Conservation (phyloP, 352 stramenopile species). For the Phytopythium ostracodes region DNA sequence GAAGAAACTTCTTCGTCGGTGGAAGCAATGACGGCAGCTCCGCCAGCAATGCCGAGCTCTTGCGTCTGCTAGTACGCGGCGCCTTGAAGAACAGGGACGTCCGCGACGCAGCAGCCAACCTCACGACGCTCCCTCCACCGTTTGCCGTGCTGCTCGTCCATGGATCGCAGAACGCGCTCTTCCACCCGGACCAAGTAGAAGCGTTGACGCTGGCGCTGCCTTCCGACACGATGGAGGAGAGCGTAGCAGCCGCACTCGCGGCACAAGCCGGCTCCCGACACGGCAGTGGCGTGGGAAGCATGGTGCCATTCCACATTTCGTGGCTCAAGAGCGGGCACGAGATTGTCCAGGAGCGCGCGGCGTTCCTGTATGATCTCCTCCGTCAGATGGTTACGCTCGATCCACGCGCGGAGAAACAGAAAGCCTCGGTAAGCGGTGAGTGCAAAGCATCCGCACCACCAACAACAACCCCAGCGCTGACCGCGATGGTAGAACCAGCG, state of each 20-base stretch:
- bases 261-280: not conserved
- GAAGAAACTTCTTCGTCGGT: conserved; percentile 40
- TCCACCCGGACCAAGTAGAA: conserved; percentile 28
- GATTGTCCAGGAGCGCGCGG: conserved; percentile 52
- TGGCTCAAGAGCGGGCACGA: conserved; percentile 82
- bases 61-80: conserved; percentile 38
- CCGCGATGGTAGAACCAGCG: too few relatives aligned
- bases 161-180: conserved; percentile 47
- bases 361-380: conserved; percentile 55
- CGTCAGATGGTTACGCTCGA: conserved; percentile 24
- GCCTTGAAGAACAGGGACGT: conserved; percentile 39
- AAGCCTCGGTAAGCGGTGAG: conserved; percentile 2
- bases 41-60: conserved; percentile 20
- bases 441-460: not conserved
- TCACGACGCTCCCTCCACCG: conserved; percentile 17
- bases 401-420: not conserved
- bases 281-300: conserved; percentile 3
- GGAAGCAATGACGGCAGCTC: not conserved
- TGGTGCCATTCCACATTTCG: conserved; percentile 30
- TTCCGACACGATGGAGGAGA: not conserved
- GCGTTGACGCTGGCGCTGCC: conserved; percentile 13
- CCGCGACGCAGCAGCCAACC: conserved; percentile 21
- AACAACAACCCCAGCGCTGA: too few relatives aligned
- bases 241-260: conserved; percentile 9
- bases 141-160: conserved; percentile 59